Evolutionary conservation across 1,284 basidiomycete species (phyloP).

Genomic region (Meira nashicola): DNA sequence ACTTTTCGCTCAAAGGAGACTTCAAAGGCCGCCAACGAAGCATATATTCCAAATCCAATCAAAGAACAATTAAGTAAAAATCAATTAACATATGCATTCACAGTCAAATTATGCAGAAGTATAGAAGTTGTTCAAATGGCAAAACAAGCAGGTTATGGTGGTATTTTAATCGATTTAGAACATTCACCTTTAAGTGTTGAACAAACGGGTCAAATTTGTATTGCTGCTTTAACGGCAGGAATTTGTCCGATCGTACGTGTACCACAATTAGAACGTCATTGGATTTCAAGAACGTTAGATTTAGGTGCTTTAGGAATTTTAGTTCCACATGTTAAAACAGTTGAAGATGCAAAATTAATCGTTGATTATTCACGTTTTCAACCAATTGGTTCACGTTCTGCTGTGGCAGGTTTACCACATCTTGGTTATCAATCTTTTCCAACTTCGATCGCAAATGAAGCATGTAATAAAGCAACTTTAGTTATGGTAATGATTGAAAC

Average conservation of each 20-base stretch:
- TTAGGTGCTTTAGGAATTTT: not conserved
- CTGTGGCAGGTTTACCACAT: slow-evolving; percentile 2
- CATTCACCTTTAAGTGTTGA: not conserved
- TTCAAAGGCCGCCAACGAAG: no score
- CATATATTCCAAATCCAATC: no score
- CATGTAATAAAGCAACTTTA: not conserved
- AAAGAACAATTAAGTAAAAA: no score
- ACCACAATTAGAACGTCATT: not conserved
- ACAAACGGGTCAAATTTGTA: not conserved
- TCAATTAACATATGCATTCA: no score
- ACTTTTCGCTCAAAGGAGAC: no score
- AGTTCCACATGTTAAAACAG: slow-evolving; percentile 2
- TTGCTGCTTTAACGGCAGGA: not conserved
- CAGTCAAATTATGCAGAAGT: not conserved
- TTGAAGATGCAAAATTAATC: not conserved
- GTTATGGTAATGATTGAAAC: not conserved
- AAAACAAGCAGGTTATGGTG: not conserved
- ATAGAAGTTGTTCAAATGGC: slow-evolving; percentile 1
- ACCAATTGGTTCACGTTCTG: not conserved
- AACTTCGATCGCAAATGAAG: not conserved
- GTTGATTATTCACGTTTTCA: slow-evolving; percentile 2
- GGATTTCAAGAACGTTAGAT: not conserved
- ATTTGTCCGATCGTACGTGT: not conserved
- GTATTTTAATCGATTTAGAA: not conserved
- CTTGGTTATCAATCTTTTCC: not conserved